phyloP scores from a whole-genome alignment of 352 stramenopile species.

The Globisporangium acanthophoron region DNA sequence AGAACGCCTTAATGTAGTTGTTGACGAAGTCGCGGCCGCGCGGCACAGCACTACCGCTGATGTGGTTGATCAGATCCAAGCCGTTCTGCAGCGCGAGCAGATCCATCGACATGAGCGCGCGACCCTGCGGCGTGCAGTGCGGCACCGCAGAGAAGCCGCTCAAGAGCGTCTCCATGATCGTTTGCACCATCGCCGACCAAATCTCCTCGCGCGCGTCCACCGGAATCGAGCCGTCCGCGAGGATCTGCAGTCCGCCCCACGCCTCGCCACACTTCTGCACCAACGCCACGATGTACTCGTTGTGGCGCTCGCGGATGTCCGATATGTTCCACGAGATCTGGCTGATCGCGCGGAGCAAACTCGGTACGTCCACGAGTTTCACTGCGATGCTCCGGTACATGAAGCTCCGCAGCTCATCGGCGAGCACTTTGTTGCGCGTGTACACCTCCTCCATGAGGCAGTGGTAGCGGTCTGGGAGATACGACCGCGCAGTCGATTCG shows the following conservation, averaged over 20 bases:
- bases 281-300: constrained; percentile 74
- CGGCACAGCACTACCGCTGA: constrained; percentile 39
- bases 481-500: constrained; percentile 54
- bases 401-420: constrained; percentile 54
- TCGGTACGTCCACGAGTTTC: constrained; percentile 35
- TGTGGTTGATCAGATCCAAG: constrained; percentile 77
- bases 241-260: constrained; percentile 66
- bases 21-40: constrained; percentile 65
- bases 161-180: constrained; percentile 88
- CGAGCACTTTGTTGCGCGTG: constrained; percentile 37
- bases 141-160: constrained; percentile 87
- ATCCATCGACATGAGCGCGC: constrained; percentile 96
- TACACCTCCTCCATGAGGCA: constrained; percentile 71
- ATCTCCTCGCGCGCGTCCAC: constrained; percentile 66
- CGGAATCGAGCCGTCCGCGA: constrained; percentile 59
- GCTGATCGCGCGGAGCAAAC: constrained; percentile 35
- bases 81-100: constrained; percentile 87
- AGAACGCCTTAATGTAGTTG: constrained; percentile 89
- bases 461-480: constrained; percentile 57
- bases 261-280: constrained; percentile 80
- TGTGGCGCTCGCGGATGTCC: constrained; percentile 64
- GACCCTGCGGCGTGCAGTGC: constrained; percentile 92
- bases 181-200: constrained; percentile 79
- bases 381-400: constrained; percentile 52
- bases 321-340: constrained; percentile 60